These are phyloP conservation scores for Ophiostoma angusticollis DNA, from an alignment of 2,329 filamentous ascomycete genomes.

Conservation along the genomic window DNA sequence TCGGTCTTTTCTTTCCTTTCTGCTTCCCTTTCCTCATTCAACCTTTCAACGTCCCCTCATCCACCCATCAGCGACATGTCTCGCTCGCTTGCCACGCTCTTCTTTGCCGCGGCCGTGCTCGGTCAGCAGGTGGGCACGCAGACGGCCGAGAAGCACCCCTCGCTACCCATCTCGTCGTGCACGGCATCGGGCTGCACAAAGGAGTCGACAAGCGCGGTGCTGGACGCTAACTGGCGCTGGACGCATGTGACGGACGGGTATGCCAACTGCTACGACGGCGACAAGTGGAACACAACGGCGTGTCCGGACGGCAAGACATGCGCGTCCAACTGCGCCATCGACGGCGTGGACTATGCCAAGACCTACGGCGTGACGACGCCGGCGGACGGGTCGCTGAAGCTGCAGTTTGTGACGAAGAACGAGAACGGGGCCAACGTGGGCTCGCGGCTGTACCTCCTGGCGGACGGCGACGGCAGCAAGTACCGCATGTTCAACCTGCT, in stretches of 20 bases:
- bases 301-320: conserved; percentile 30
- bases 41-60: not conserved
- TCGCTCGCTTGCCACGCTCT: conserved; percentile 14
- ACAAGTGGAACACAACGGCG: conserved; percentile 20
- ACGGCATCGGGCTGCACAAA: conserved; percentile 31
- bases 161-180: conserved; percentile 34
- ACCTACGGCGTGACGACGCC: conserved; percentile 36
- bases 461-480: conserved; percentile 29
- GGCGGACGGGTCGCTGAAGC: conserved; percentile 29
- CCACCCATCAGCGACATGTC: not conserved
- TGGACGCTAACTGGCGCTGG: conserved; percentile 42
- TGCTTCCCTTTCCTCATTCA: not conserved
- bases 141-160: conserved; percentile 30
- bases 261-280: conserved; percentile 36
- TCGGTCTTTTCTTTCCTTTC: too few species aligned
- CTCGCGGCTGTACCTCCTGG: conserved; percentile 45
- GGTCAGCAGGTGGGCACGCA: conserved; percentile 26
- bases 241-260: conserved; percentile 28
- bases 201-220: conserved; percentile 31
- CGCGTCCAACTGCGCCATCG: conserved; percentile 31
- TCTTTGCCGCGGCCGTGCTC: conserved; percentile 18
- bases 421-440: conserved; percentile 25
- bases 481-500: conserved; percentile 48
- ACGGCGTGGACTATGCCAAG: conserved; percentile 31
- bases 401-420: conserved; percentile 40